These are phyloP conservation scores for Letharia columbiana DNA, from an alignment of 495 filamentous ascomycete genomes.

Conservation along the genomic window DNA sequence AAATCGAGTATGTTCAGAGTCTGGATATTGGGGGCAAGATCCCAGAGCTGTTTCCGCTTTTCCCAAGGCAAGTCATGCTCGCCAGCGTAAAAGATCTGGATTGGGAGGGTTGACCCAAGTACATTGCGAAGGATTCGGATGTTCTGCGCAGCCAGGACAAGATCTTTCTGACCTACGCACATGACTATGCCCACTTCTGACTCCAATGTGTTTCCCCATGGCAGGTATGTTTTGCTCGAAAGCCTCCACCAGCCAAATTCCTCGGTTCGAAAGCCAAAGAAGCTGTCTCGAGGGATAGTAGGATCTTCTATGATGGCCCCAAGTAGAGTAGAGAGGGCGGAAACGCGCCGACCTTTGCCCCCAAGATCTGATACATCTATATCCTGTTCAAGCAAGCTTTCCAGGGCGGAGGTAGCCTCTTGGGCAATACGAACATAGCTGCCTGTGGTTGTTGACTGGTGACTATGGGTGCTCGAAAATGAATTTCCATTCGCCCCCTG, in stretches of 20 bases:
- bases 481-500: not conserved
- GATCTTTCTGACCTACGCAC: conserved; percentile 12
- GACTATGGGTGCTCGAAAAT: not conserved
- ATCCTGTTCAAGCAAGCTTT: not conserved
- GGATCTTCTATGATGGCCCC: conserved; percentile 5
- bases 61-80: conserved; percentile 18
- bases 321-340: not conserved
- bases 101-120: conserved; percentile 17
- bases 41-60: conserved; percentile 13
- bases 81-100: conserved; percentile 25
- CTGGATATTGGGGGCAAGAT: not conserved
- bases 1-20: conserved; percentile 16
- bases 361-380: not conserved
- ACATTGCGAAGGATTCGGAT: conserved; percentile 21
- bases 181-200: conserved; percentile 13
- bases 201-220: not conserved
- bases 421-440: not conserved
- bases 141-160: conserved; percentile 17
- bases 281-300: not conserved
- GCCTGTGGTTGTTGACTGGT: not conserved
- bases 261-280: not conserved
- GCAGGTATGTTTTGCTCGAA: not conserved
- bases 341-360: not conserved
- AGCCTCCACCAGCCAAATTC: conserved; percentile 4
- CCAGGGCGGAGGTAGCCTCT: not conserved